phyloP scores from a whole-genome alignment of 2,329 filamentous ascomycete genomes.

The Paecilomyces sp. region DNA sequence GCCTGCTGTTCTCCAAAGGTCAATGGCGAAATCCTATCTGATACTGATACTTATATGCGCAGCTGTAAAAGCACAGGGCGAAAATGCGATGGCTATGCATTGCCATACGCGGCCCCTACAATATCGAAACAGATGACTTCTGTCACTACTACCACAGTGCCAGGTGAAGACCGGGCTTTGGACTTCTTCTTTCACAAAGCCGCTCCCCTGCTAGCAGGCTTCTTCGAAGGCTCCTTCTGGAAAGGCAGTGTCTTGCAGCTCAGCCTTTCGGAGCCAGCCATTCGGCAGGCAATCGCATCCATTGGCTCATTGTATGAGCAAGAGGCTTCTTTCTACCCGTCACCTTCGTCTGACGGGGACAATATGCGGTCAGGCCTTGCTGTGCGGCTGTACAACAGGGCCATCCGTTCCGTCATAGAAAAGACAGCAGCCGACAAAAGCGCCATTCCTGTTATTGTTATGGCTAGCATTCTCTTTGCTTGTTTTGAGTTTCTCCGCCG shows the following conservation, averaged over 20 bases:
- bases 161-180: background rate
- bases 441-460: constrained; percentile 36
- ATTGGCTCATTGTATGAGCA: constrained; percentile 59
- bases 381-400: background rate
- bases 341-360: constrained; percentile 8
- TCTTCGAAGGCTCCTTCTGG: constrained; percentile 62
- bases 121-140: background rate
- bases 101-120: background rate
- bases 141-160: background rate
- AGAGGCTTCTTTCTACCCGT: constrained; percentile 36
- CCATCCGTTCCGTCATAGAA: background rate
- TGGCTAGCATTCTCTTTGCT: constrained; percentile 59
- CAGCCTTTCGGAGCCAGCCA: constrained; percentile 54
- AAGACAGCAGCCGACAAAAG: constrained; percentile 41
- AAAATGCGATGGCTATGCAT: background rate
- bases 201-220: constrained; percentile 57
- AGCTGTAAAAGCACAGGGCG: background rate
- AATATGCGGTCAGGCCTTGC: background rate
- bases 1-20: constrained; percentile 30
- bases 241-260: constrained; percentile 55
- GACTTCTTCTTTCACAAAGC: constrained; percentile 46
- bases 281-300: constrained; percentile 59
- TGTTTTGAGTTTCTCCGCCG: constrained; percentile 49
- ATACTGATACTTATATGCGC: background rate
- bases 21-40: constrained; percentile 9